These are phyloP conservation scores for Rhinocladiella similis DNA, from an alignment of 2,329 filamentous ascomycete genomes.

Conservation along the genomic window DNA sequence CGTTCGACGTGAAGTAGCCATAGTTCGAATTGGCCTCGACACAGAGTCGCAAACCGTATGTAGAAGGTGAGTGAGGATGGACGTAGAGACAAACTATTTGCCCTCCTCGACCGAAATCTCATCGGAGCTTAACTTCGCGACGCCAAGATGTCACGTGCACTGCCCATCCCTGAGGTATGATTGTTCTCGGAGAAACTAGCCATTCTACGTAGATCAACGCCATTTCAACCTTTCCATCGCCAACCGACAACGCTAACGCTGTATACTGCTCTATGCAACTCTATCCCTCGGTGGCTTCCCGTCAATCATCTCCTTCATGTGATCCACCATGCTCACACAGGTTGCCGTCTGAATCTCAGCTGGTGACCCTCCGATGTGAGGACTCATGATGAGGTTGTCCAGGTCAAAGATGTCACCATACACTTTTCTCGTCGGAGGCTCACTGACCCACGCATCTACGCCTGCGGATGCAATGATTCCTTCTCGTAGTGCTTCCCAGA, in stretches of 20 bases:
- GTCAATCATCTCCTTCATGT: conserved; percentile 16
- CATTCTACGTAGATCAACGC: no score
- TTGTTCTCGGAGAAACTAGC: no score
- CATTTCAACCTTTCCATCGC: no score
- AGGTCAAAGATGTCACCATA: conserved; percentile 38
- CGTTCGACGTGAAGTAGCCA: not conserved
- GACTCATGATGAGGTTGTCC: conserved; percentile 42
- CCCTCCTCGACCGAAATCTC: no score
- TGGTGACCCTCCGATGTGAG: conserved; percentile 47
- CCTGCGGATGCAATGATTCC: conserved; percentile 42
- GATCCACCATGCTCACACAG: conserved; percentile 17
- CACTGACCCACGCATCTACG: conserved; percentile 41
- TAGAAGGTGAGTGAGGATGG: no score
- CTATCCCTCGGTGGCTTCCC: conserved; percentile 14
- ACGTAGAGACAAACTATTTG: no score
- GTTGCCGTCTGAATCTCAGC: conserved; percentile 8
- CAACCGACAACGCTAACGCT: no score
- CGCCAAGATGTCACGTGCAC: no score
- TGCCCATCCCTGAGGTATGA: no score
- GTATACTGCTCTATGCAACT: no score
- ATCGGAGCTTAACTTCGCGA: no score
- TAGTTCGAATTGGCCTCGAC: not conserved
- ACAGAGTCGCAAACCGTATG: no score
- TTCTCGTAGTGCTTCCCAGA: conserved; percentile 36
- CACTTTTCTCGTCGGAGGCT: conserved; percentile 39